A percentile compares a stretch with the other conserved stretches of the same genome.
Conservation (phyloP, 1,284 basidiomycete species). For the Erythrobasidium hasegawianum region DNA sequence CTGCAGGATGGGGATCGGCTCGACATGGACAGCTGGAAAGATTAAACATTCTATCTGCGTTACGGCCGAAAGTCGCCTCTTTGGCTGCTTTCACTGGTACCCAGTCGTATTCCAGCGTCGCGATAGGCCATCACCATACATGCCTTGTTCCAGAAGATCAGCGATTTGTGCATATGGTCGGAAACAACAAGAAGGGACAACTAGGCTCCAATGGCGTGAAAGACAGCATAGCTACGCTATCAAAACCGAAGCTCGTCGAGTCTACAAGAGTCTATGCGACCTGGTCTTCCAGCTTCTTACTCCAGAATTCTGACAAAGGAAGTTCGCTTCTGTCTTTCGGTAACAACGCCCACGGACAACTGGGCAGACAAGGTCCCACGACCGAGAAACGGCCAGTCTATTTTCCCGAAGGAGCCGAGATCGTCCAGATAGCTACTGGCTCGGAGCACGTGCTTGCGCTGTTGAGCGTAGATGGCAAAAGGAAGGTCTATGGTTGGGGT, state of each 20-base stretch:
- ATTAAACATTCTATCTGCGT: not conserved
- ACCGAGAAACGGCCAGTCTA: conserved; percentile 6
- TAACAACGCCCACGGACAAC: conserved; percentile 12
- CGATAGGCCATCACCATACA: conserved; percentile 40
- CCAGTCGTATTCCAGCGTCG: not conserved
- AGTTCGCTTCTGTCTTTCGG: not conserved
- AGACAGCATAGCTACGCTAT: not conserved
- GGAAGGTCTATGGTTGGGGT: conserved; percentile 71
- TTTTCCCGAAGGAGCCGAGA: not conserved
- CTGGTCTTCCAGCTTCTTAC: conserved; percentile 2
- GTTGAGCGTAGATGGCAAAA: conserved; percentile 37
- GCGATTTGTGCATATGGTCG: not conserved
- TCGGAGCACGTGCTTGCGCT: conserved; percentile 72
- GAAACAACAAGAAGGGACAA: conserved; percentile 2
- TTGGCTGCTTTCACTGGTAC: conserved; percentile 39
- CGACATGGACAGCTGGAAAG: conserved; percentile 24
- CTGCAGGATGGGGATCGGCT: conserved; percentile 12
- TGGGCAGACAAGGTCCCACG: conserved; percentile 63
- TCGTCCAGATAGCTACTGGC: conserved; percentile 60
- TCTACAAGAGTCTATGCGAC: not conserved
- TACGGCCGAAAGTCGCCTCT: conserved; percentile 34
- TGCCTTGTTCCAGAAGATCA: conserved; percentile 17
- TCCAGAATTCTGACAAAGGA: not conserved
- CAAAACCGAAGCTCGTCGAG: not conserved
- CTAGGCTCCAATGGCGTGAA: not conserved